Evolutionary conservation across 768 basidiomycete genomes (phyloP), one percentile per base, ranked within the genome.

Genomic region (Psilocybe sp.): DNA sequence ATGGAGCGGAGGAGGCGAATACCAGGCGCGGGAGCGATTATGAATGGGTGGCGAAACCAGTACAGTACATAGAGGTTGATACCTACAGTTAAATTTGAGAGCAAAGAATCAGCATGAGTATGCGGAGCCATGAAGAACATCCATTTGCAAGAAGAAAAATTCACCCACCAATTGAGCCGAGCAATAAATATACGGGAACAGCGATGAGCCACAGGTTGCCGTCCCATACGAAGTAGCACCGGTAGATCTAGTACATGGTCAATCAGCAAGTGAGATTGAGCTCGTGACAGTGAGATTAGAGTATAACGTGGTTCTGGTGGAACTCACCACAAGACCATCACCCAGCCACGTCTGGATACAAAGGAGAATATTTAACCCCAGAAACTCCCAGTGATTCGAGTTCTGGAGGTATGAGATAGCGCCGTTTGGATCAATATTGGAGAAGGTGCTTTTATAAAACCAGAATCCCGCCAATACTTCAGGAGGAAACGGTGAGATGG

Each of bases 191-290:
- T 16, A 56, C 19, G 16, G 66, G 64, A 35, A 64, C 15, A 4
- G 52, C 23, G 19, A 67, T 55, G 8, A 67, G 46, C 49, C 46
- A 53, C 1, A 52, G 32, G 37, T 54, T 59, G 28, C 52, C 50
- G 37, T 60, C 53, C 66, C 66, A 67, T 12, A 67, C 58, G 23
- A 62, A 55, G 46, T 61, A 67, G 43, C 64, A 65, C 19, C 66
- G 57, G 49, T 64, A 67, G 28, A 65, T 65, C 65, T 65, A 44
- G 9, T 13, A 40, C 28, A 18, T 28, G 3, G 23, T 28, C 7
- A 28, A 7, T 7, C n/a, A n/a, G n/a, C n/a, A n/a, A 28, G 7
- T 28, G 23, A 7, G 23, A 28, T 4, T 28, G 23, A 4, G 4
- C 7, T 28, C 4, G 23, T 28, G 23, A 28, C 3, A 28, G 23